A percentile compares a stretch with the other conserved stretches of the same genome.
Conservation (phyloP, 345 rosid genomes). For the Citrus sp. region DNA sequence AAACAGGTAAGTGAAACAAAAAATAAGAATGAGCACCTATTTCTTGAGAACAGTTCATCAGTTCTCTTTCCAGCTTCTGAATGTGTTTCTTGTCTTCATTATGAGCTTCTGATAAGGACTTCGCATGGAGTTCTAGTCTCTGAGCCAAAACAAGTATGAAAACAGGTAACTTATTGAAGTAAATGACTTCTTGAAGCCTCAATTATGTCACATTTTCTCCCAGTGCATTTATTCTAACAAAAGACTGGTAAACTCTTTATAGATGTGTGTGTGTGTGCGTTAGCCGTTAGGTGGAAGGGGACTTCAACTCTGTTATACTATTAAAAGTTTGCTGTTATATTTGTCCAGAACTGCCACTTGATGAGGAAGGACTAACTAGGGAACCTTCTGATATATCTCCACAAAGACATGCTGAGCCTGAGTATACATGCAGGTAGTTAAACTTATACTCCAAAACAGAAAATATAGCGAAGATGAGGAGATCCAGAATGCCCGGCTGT, state of each 20-base stretch:
- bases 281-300: neutral
- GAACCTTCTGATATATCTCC: neutral
- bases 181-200: neutral
- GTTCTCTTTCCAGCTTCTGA: slow-evolving; percentile 63
- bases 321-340: neutral
- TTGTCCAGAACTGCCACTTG: neutral
- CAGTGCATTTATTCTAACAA: neutral
- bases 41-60: slow-evolving; percentile 72
- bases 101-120: slow-evolving; percentile 59
- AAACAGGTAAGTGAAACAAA: neutral
- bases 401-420: neutral
- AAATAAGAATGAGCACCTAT: slow-evolving; percentile 50
- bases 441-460: too few relatives aligned
- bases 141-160: slow-evolving; percentile 26
- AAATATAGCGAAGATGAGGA: too few relatives aligned
- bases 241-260: neutral
- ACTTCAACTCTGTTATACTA: neutral
- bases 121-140: slow-evolving; percentile 57
- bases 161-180: neutral
- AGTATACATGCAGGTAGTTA: too few relatives aligned
- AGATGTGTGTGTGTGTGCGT: neutral
- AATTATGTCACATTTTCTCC: neutral
- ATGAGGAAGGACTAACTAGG: neutral
- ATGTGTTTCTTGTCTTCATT: slow-evolving; percentile 51
- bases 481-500: too few relatives aligned